These are phyloP conservation scores for Trichocomaceae sp. DNA, from an alignment of 2,329 filamentous ascomycete species.

Conservation along the genomic window DNA sequence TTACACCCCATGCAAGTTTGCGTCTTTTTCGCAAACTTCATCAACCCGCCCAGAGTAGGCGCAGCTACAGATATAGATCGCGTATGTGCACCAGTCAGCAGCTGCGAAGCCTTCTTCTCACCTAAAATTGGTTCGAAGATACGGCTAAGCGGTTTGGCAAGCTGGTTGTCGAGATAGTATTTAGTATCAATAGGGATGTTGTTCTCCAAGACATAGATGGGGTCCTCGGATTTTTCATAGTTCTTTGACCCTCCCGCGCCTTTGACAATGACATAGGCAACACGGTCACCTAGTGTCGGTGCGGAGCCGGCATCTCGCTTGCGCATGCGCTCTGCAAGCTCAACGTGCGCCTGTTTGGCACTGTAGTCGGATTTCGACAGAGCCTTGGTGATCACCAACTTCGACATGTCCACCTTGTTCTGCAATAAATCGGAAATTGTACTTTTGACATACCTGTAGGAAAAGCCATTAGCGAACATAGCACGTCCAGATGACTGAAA, in stretches of 20 bases:
- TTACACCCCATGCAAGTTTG: constrained; percentile 99
- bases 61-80: constrained; percentile 89
- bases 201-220: constrained; percentile 93
- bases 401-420: constrained; percentile 98
- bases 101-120: constrained; percentile 77
- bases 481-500: neutral
- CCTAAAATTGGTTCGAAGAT: constrained; percentile 98
- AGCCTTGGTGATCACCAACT: constrained; percentile 97
- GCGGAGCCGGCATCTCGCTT: constrained; percentile 94
- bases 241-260: constrained; percentile 84
- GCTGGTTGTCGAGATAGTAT: constrained; percentile 97
- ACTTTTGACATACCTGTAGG: constrained; percentile 82
- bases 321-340: constrained; percentile 91
- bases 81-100: constrained; percentile 89
- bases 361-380: constrained; percentile 84
- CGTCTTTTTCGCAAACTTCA: constrained; percentile 98
- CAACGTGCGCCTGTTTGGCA: constrained; percentile 90
- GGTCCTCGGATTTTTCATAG: constrained; percentile 95
- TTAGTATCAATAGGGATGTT: constrained; percentile 97
- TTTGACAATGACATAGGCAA: constrained; percentile 97
- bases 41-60: constrained; percentile 82
- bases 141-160: constrained; percentile 84
- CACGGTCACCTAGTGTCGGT: constrained; percentile 85
- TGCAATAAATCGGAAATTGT: constrained; percentile 92
- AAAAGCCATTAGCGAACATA: constrained; percentile 30